These are phyloP conservation scores for Quercus gilva DNA, from an alignment of 306 rosid species.

Conservation along the genomic window DNA sequence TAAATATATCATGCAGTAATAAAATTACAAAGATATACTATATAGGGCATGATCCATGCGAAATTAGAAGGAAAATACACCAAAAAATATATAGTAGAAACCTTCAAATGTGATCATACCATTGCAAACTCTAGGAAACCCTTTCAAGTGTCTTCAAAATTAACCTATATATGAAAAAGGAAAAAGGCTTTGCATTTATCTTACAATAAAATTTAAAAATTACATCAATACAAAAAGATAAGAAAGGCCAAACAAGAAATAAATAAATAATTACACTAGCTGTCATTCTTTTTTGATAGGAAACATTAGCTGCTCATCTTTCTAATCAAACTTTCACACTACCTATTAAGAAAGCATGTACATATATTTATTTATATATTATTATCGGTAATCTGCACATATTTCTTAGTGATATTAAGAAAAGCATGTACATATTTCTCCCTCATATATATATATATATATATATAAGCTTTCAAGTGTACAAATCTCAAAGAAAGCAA, in stretches of 20 bases:
- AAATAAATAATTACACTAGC: neutral
- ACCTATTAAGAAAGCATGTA: too few relatives aligned
- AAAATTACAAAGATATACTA: neutral
- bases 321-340: too few relatives aligned
- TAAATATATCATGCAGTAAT: neutral
- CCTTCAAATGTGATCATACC: slow-evolving; percentile 42
- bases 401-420: too few relatives aligned
- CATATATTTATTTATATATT: too few relatives aligned
- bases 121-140: slow-evolving; percentile 96
- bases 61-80: neutral
- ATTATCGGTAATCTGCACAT: too few relatives aligned
- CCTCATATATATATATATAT: too few relatives aligned
- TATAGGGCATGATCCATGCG: neutral
- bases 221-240: neutral
- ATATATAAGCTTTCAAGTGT: too few relatives aligned
- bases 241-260: neutral
- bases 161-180: slow-evolving; percentile 57
- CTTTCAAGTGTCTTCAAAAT: slow-evolving; percentile 96
- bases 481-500: too few relatives aligned
- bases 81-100: neutral
- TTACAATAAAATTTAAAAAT: slow-evolving; percentile 10
- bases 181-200: neutral
- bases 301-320: too few relatives aligned
- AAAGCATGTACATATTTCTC: too few relatives aligned
- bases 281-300: too few relatives aligned